Percentiles rank a stretch among this genome's conserved stretches.
phyloP scores from a whole-genome alignment of 371 early-diverging fungal genomes.

The Rhizopus stolonifer region DNA sequence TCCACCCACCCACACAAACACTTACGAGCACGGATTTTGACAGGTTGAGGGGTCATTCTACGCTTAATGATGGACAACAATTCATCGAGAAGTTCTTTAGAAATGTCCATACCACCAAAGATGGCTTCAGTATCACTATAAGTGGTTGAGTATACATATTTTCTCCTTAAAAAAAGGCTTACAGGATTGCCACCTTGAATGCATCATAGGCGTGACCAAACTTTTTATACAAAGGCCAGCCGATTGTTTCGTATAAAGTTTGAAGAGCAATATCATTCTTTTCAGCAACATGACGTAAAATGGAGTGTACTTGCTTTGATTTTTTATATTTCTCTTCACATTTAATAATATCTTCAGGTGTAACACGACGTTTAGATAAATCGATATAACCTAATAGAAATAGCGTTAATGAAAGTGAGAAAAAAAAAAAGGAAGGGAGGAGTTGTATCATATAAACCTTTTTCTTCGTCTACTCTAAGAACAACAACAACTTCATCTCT shows the following conservation, averaged over 20 bases:
- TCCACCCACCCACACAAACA: background rate
- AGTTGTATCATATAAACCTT: slow-evolving; percentile 63
- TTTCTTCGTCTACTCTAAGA: slow-evolving; percentile 97
- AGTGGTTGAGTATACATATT: background rate
- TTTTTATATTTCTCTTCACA: slow-evolving; percentile 97
- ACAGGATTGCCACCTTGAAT: slow-evolving; percentile 93
- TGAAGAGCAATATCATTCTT: slow-evolving; percentile 81
- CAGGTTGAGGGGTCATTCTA: slow-evolving; percentile 93
- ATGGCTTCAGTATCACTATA: slow-evolving; percentile 84
- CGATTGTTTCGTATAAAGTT: slow-evolving; percentile 87
- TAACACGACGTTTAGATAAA: slow-evolving; percentile 96
- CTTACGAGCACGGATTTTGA: slow-evolving; percentile 92
- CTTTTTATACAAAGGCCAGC: slow-evolving; percentile 98
- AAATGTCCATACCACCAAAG: slow-evolving; percentile 80
- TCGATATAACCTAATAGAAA: slow-evolving; percentile 91
- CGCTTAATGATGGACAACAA: slow-evolving; percentile 84
- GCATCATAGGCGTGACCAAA: slow-evolving; percentile 98
- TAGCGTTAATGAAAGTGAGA: background rate
- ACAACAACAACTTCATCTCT: slow-evolving; percentile 97
- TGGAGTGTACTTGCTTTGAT: slow-evolving; percentile 91
- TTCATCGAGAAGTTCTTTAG: slow-evolving; percentile 68
- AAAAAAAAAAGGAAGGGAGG: background rate
- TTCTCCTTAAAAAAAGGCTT: slow-evolving; percentile 33
- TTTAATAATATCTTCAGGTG: slow-evolving; percentile 93
- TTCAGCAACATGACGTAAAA: slow-evolving; percentile 91